A percentile compares a stretch with the other conserved stretches of the same genome.
phyloP scores from a whole-genome alignment of 805 yeast species.

The Starmera quercuum region DNA sequence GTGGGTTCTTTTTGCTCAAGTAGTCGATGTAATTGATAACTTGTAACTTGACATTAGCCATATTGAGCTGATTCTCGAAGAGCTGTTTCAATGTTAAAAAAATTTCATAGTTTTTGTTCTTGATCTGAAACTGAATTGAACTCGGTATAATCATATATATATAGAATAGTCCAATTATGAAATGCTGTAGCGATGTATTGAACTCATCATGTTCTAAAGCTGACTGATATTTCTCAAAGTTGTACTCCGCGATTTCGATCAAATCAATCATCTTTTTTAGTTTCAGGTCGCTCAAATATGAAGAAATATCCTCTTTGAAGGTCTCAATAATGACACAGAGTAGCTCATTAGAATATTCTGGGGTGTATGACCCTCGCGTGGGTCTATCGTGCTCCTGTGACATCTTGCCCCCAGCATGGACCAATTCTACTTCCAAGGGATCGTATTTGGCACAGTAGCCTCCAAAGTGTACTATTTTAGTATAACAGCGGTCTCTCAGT shows the following conservation, averaged over 20 bases:
- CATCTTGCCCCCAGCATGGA: too few species aligned
- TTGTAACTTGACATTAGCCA: slow-evolving; percentile 31
- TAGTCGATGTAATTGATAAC: slow-evolving; percentile 25
- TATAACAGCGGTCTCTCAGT: too few species aligned
- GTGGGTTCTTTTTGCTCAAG: slow-evolving; percentile 13
- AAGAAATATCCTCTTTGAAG: slow-evolving; percentile 26
- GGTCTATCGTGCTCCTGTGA: neutral
- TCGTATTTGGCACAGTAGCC: too few species aligned
- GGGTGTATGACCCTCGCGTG: slow-evolving; percentile 21
- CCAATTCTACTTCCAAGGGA: too few species aligned
- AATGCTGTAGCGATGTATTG: slow-evolving; percentile 24
- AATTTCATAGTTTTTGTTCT: slow-evolving; percentile 30
- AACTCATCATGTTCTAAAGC: slow-evolving; percentile 11
- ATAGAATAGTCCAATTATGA: slow-evolving; percentile 29
- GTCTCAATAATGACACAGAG: slow-evolving; percentile 20
- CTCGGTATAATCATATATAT: slow-evolving; percentile 29
- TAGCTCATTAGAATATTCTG: slow-evolving; percentile 32
- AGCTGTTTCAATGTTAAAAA: slow-evolving; percentile 26
- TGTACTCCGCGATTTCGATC: slow-evolving; percentile 27
- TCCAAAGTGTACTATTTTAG: too few species aligned
- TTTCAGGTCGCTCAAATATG: slow-evolving; percentile 21
- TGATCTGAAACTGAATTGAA: slow-evolving; percentile 32
- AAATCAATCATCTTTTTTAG: slow-evolving; percentile 28
- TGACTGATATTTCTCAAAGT: slow-evolving; percentile 24
- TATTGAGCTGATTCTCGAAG: slow-evolving; percentile 28